phyloP scores from a whole-genome alignment of 805 yeast species.

The Lipomyces anomalus region DNA sequence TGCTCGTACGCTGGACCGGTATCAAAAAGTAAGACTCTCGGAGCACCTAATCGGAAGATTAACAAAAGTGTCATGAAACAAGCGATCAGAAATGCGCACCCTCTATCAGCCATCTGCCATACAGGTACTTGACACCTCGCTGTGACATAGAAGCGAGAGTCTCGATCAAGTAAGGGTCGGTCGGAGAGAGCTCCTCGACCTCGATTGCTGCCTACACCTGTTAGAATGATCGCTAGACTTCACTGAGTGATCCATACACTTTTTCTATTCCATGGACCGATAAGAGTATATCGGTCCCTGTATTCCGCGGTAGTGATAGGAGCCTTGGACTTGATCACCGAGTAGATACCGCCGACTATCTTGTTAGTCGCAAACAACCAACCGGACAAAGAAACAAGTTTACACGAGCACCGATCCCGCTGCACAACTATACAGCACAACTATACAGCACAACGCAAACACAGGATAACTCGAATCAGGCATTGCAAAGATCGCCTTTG shows the following conservation, averaged over 20 bases:
- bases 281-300: conserved; percentile 72
- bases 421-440: neutral
- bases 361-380: neutral
- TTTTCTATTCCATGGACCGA: conserved; percentile 78
- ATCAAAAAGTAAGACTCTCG: conserved; percentile 84
- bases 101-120: conserved; percentile 95
- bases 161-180: conserved; percentile 45
- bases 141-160: conserved; percentile 72
- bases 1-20: conserved; percentile 62
- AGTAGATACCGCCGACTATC: conserved; percentile 92
- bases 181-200: conserved; percentile 61
- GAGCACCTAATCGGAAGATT: conserved; percentile 56
- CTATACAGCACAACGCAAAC: neutral
- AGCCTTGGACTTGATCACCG: conserved; percentile 93
- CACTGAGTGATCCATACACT: conserved; percentile 10
- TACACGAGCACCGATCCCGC: no score
- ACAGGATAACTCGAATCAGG: neutral
- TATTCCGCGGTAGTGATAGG: conserved; percentile 95
- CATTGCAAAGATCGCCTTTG: neutral
- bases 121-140: conserved; percentile 75
- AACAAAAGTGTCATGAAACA: neutral
- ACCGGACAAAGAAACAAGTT: no score
- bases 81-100: conserved; percentile 10
- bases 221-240: neutral
- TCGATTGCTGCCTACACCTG: conserved; percentile 57